phyloP scores from a whole-genome alignment of 2,329 filamentous ascomycete species.

The Colletotrichum tamarilloi region DNA sequence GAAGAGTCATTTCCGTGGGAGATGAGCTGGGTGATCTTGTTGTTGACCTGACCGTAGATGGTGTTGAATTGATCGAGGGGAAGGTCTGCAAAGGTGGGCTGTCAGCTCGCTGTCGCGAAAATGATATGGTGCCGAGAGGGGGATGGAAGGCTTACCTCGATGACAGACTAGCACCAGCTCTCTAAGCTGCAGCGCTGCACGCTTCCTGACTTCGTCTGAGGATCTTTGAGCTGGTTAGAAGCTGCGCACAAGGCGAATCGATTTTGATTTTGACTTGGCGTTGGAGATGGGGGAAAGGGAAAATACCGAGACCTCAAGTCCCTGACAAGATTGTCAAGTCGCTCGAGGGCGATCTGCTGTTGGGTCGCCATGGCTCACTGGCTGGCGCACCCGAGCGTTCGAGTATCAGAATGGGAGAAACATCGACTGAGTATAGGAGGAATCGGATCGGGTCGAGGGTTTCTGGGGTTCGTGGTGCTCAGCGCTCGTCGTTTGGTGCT shows the following conservation, averaged over 20 bases:
- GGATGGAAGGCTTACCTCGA: conserved; percentile 56
- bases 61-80: conserved; percentile 79
- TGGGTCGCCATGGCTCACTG: conserved; percentile 52
- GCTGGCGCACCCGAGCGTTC: conserved; percentile 35
- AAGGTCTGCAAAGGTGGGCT: conserved; percentile 67
- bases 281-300: neutral
- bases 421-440: conserved; percentile 25
- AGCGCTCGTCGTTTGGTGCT: neutral
- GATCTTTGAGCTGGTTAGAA: conserved; percentile 14
- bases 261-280: neutral
- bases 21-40: conserved; percentile 73
- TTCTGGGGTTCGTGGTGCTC: neutral
- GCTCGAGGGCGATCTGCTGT: conserved; percentile 65
- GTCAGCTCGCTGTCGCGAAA: conserved; percentile 15
- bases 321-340: conserved; percentile 64
- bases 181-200: conserved; percentile 64
- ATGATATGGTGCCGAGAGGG: conserved; percentile 13
- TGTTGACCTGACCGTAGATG: conserved; percentile 68
- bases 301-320: conserved; percentile 66
- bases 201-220: conserved; percentile 62
- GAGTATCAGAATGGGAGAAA: conserved; percentile 16
- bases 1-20: conserved; percentile 87
- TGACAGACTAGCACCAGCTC: conserved; percentile 67
- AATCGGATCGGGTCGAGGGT: neutral
- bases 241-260: neutral